Base-by-base conservation (phyloP, 305 asterid genomes). In the Fraxinus nigra region DNA sequence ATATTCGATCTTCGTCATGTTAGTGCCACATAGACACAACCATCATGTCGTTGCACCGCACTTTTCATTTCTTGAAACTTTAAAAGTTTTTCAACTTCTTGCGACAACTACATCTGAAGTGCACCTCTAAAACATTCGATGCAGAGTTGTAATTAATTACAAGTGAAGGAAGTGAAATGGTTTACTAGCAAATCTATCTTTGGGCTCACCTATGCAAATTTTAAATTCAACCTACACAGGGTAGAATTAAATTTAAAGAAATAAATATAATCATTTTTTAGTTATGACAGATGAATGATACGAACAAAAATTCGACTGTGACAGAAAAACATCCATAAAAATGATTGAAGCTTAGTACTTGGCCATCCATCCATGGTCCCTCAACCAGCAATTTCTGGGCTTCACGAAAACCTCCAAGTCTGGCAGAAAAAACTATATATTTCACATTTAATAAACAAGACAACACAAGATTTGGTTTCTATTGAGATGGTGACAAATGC, bases 401-500 rank as follows among this genome's bases (percentile, higher is more conserved):
- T 74, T 69, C 84, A 38, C 79, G 81, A 87, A 85, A 88, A 33
- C 84, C 82, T 80, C 73, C 14, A 72, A 82, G 54, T 81, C 85
- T 86, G 73, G 90, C 91, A 89, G 92, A 24, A 24, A 91, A 86
- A 90, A 75, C 81, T 40, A 40, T 79, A 59, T 79, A 78, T 84
- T 86, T 78, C 72, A 84, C 51, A 75, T 75, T 37, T 65, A 46
- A 46, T 79, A 48, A 76, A 33, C 26, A 14, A 73, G 32, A 26
- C 35, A 2, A 34, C 61, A 61, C 38, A 59, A 59, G 69, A 75
- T 80, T 86, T 89, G 89, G 86, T 82, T 86, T 82, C 79, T 81
- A 83, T 82, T 77, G 67, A 84, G 93, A 91, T 61, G 77, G 91
- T 84, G 93, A 89, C 91, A 89, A 88, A 82, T 90, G 91, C 90